Evolutionary conservation across 345 rosid genomes (phyloP).

Genomic region (Brassica rapa): DNA sequence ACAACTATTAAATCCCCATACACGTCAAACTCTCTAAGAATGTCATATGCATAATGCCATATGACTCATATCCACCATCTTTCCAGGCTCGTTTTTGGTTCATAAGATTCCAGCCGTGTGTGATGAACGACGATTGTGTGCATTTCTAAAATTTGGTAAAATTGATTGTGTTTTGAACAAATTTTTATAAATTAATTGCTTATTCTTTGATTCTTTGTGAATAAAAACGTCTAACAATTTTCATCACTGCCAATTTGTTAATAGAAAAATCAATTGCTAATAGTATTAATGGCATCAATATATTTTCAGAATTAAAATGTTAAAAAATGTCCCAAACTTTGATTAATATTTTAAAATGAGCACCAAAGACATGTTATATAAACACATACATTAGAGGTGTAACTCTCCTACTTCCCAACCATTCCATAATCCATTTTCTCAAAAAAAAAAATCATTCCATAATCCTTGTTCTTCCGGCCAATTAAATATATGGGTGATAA

Average conservation of each 20-base stretch:
- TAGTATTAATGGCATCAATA: background rate
- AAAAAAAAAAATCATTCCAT: background rate
- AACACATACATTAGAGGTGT: constrained; percentile 6
- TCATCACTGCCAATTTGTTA: background rate
- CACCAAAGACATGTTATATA: constrained; percentile 22
- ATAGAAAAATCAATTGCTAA: background rate
- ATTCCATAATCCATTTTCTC: constrained; percentile 15
- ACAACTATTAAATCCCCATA: background rate
- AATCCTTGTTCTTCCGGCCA: constrained; percentile 16
- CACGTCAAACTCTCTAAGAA: background rate
- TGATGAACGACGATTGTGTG: background rate
- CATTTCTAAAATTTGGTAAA: background rate
- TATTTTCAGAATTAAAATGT: background rate
- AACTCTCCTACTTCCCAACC: constrained; percentile 22
- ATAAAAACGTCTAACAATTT: background rate
- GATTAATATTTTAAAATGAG: constrained; percentile 8
- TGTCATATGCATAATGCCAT: background rate
- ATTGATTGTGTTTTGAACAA: background rate
- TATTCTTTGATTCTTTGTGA: background rate
- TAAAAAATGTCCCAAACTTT: constrained; percentile 21
- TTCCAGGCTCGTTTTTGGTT: constrained; percentile 1
- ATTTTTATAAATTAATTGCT: background rate
- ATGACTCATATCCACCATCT: background rate
- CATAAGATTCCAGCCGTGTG: background rate
- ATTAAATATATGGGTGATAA: constrained; percentile 52